Evolutionary conservation across 2,329 filamentous ascomycete genomes (phyloP), one percentile per base, ranked within the genome.

Genomic region (Leptographium galeiforme): DNA sequence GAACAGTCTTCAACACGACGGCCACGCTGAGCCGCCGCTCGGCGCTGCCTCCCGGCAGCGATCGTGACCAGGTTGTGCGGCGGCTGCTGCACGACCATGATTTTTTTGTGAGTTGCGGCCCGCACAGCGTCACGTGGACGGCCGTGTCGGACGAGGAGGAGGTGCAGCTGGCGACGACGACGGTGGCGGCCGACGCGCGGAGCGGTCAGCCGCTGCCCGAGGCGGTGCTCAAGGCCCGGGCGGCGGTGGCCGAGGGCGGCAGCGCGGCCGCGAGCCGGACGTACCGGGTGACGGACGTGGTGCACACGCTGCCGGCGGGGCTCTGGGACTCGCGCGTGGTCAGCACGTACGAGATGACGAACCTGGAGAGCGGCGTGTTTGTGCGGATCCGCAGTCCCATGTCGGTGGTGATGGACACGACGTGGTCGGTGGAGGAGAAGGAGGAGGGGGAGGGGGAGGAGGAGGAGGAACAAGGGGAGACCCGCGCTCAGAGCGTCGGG

Each of bases 301-400:
- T 78, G 8, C 74, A 78, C 59, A 68, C 74, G 40, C 66, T 79
- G 30, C 76, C 76, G 4, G 74, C 74, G 14, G 75, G 76, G 2
- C 67, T 80, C 33, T 79, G 75, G 75, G 75, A 76, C 60, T 73
- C 69, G 51, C 72, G 73, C 48, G 72, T 79, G 8, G 68, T 74
- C 51, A 78, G 75, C 65, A 71, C 63, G 7, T 76, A 77, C 60
- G 76, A 79, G 63, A 74, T 79, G 56, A 72, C 74, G 18, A 64
- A 77, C 56, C 64, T 74, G 18, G 65, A 66, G n/a, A 67, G 63
- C 33, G 77, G 77, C 18, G 59, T 76, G 8, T 79, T 77, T 61
- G 72, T 76, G 44, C 65, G 76, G 11, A 72, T 79, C 52, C 67
- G 66, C 45, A 74, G 73, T 43, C 76, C 77, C 19, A 60, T 80